Base-by-base conservation (phyloP, 2,329 filamentous ascomycete genomes). In the Stachybotrys chartarum region DNA sequence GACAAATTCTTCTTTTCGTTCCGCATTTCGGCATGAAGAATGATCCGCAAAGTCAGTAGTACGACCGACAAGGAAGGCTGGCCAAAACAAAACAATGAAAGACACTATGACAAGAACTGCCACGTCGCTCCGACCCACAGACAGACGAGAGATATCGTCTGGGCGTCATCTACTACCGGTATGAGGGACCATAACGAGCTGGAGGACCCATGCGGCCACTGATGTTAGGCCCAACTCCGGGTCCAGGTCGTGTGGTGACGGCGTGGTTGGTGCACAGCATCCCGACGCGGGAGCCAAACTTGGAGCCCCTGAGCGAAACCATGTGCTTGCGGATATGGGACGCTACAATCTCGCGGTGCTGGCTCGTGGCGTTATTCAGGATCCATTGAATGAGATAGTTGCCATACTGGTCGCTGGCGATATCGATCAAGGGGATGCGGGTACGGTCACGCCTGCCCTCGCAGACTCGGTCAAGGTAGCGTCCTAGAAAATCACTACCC, bases 361-460 rank as follows among this genome's bases (percentile, higher is more conserved):
- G 91, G 54, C 88, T 79, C 56, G 86, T 85, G 58, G 91, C 88
- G 69, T 97, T 90, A 64, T 91, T 92, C 67, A 99, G 79, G 67
- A 99, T 94, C 83, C 95, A 96, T 72, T 99, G 94, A 60, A 99
- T 90, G 60, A 99, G 82, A 68, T 99, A 99, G 75, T 99, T 99
- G 64, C 94, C 94, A 68, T 97, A 99, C 72, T 99, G 95, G 70
- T 99, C 95, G 66, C 94, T 95, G 60, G 94, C 90, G 75, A 97
- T 97, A 69, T 99, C 93, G 70, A 99, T 97, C 64, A 99, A 79
- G 3, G 94, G 93, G 75, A 97, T 97, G 54, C 94, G 91, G 58
- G 94, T 93, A 62, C 94, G 89, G 69, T 97, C 92, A 48, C 86
- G 78, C 59, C 91, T 90, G 56, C 91, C 91, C 70, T 96, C 93